Evolutionary conservation across 2,329 filamentous ascomycete species (phyloP).

Genomic region (Aspergillus luchuensis): DNA sequence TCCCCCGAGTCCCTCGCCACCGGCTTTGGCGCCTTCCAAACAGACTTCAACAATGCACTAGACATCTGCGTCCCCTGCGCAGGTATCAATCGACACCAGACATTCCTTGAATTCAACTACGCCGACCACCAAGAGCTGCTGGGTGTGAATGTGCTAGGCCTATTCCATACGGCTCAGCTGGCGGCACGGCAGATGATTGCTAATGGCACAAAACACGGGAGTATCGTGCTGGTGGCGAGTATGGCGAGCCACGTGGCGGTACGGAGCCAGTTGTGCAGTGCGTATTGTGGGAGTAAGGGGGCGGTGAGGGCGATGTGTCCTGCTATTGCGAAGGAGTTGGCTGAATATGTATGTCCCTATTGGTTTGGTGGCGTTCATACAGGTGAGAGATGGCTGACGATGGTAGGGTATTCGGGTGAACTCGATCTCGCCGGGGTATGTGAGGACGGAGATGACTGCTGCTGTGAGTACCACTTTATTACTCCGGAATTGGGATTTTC

Average conservation of each 20-base stretch:
- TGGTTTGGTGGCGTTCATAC: too few relatives aligned
- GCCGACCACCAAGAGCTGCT: slow-evolving; percentile 47
- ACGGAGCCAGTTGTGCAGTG: slow-evolving; percentile 51
- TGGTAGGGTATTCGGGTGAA: slow-evolving; percentile 46
- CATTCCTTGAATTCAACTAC: slow-evolving; percentile 49
- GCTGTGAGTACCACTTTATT: slow-evolving; percentile 21
- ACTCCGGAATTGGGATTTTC: too few relatives aligned
- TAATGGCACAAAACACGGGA: slow-evolving; percentile 54
- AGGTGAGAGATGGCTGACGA: background rate
- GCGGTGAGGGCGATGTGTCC: slow-evolving; percentile 52
- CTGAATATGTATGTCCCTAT: slow-evolving; percentile 33
- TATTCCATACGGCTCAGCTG: slow-evolving; percentile 52
- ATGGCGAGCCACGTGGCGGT: slow-evolving; percentile 57
- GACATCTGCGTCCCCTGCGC: slow-evolving; percentile 51
- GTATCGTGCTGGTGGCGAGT: slow-evolving; percentile 57
- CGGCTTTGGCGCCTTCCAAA: slow-evolving; percentile 38
- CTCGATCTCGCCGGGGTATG: slow-evolving; percentile 46
- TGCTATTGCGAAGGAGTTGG: slow-evolving; percentile 51
- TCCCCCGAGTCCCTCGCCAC: slow-evolving; percentile 32
- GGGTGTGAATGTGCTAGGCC: slow-evolving; percentile 48
- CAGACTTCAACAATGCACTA: slow-evolving; percentile 40
- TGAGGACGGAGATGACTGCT: slow-evolving; percentile 38
- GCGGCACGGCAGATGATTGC: slow-evolving; percentile 55
- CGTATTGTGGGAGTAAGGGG: slow-evolving; percentile 53
- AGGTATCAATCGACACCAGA: slow-evolving; percentile 49